A percentile compares a stretch with the other conserved stretches of the same genome.
Conservation (phyloP, 495 filamentous ascomycete genomes). For the Penicillium egyptiacum region DNA sequence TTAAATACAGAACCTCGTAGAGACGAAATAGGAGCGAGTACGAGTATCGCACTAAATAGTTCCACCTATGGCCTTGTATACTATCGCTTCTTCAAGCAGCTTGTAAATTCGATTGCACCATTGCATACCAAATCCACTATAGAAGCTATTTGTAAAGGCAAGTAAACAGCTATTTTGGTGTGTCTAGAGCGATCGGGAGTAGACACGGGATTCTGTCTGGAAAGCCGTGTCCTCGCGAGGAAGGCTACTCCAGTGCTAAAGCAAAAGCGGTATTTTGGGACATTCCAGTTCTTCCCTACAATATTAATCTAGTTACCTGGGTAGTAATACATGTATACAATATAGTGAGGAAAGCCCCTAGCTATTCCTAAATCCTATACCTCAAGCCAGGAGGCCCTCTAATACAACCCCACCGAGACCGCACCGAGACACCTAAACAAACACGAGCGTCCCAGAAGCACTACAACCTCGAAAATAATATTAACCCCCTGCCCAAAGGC, state of each 20-base stretch:
- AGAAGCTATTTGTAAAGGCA: not conserved
- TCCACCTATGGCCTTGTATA: not conserved
- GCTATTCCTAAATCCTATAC: constrained; percentile 10
- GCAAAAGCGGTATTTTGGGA: not conserved
- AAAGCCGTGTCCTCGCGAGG: not conserved
- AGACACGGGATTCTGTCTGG: not conserved
- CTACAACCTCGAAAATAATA: not conserved
- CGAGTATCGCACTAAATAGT: not conserved
- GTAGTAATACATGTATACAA: not conserved
- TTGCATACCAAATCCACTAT: not conserved
- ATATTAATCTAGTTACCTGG: not conserved
- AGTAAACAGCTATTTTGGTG: not conserved
- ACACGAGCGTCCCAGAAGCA: not conserved
- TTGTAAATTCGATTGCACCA: not conserved
- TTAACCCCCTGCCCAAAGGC: not conserved
- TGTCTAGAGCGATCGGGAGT: not conserved
- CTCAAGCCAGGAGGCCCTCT: constrained; percentile 8
- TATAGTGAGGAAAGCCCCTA: not conserved
- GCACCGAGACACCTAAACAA: not conserved
- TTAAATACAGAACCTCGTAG: too few species aligned
- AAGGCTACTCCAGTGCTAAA: not conserved
- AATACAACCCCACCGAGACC: constrained; percentile 3
- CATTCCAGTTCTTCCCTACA: not conserved
- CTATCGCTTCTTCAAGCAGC: not conserved
- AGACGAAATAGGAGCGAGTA: too few species aligned